Evolutionary conservation across 2,329 filamentous ascomycete genomes (phyloP).

Genomic region (Blastomyces parvus): DNA sequence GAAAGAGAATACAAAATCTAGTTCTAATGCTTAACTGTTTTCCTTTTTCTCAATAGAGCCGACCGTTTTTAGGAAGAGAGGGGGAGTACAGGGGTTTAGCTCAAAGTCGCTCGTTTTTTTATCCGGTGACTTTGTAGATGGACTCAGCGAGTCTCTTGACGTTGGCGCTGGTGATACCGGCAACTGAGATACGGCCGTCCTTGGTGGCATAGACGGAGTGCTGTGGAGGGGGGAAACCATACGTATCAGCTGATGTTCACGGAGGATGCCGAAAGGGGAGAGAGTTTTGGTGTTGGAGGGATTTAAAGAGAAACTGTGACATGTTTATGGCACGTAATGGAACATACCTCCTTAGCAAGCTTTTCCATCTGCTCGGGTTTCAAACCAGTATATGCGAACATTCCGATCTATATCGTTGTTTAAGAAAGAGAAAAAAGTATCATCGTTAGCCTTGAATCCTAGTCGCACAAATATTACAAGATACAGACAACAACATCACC

Average conservation of each 20-base stretch:
- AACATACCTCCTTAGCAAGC: constrained; percentile 69
- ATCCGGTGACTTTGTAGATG: constrained; percentile 44
- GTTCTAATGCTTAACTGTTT: not conserved
- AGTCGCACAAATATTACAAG: not conserved
- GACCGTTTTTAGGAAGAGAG: not conserved
- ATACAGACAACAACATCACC: not conserved
- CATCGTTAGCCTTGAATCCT: not conserved
- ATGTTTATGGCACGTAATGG: not conserved
- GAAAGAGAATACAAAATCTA: not conserved
- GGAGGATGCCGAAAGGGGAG: not conserved
- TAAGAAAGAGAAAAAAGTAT: not conserved
- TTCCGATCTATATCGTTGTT: constrained; percentile 59
- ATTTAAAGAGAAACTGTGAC: not conserved
- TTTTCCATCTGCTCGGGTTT: constrained; percentile 82
- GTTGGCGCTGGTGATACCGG: constrained; percentile 42
- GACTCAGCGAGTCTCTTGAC: constrained; percentile 42
- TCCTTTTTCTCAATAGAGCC: not conserved
- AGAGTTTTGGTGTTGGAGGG: not conserved
- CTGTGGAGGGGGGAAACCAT: constrained; percentile 25
- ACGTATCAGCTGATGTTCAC: not conserved
- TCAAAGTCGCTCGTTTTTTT: not conserved
- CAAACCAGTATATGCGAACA: constrained; percentile 98
- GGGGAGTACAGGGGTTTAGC: not conserved
- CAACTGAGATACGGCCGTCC: constrained; percentile 46
- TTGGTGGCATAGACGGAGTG: constrained; percentile 97